A percentile compares a stretch with the other conserved stretches of the same genome.
phyloP scores from a whole-genome alignment of 192 early-diverging fungal species.

The Cetraspora pellucida region DNA sequence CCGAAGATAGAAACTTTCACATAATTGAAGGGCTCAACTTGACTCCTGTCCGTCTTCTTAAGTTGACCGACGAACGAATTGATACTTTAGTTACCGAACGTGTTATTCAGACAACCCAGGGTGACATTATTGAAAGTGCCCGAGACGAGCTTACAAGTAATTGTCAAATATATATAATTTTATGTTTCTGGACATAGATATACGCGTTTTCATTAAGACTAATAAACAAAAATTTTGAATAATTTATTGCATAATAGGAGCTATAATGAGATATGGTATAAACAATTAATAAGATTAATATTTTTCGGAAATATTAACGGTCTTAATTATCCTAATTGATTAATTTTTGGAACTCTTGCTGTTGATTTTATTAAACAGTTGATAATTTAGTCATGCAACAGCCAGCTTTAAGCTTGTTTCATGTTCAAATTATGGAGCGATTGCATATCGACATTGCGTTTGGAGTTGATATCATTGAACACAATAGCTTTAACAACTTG shows the following conservation, averaged over 20 bases:
- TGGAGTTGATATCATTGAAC: background rate
- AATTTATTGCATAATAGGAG: too few species aligned
- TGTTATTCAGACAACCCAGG: background rate
- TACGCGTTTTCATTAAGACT: too few species aligned
- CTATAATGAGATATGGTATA: too few species aligned
- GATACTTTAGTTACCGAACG: background rate
- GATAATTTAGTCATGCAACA: background rate
- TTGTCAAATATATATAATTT: background rate
- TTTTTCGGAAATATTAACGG: too few species aligned
- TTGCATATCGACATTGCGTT: background rate
- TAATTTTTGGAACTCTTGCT: background rate
- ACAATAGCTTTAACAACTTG: background rate
- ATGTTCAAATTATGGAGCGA: background rate
- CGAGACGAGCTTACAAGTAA: conserved; percentile 1
- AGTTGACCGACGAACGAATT: background rate
- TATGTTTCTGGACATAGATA: too few species aligned
- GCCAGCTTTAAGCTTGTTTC: background rate
- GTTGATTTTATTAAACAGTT: background rate
- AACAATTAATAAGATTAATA: too few species aligned
- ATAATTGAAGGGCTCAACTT: background rate
- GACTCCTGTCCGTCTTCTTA: background rate
- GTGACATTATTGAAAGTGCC: background rate
- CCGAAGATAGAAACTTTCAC: background rate
- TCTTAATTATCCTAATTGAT: too few species aligned
- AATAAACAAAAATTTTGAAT: too few species aligned